Evolutionary conservation across 768 basidiomycete species (phyloP).

Genomic region (Leucocoprinus birnbaumii): DNA sequence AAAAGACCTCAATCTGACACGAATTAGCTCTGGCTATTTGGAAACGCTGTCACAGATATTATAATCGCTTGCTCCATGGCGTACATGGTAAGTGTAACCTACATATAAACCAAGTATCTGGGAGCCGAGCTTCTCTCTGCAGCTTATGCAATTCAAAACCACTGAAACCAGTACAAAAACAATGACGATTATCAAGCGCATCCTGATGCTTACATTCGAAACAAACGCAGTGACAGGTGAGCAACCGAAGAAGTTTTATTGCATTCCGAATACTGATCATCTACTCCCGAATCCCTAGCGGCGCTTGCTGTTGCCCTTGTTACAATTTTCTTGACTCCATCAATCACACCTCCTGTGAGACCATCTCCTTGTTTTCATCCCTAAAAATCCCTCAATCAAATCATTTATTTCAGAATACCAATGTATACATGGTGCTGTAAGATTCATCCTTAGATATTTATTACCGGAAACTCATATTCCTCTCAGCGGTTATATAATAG

Average conservation of each 20-base stretch:
- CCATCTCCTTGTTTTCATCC: not conserved
- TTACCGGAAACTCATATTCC: not conserved
- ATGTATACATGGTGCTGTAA: too few species aligned
- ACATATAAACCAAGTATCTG: not conserved
- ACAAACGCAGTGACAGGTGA: conserved; percentile 2
- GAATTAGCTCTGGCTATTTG: not conserved
- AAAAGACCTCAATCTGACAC: not conserved
- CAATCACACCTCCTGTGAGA: conserved; percentile 5
- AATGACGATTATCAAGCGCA: not conserved
- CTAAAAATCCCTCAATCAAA: not conserved
- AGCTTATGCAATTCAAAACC: not conserved
- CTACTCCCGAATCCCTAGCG: too few species aligned
- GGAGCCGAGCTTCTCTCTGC: not conserved
- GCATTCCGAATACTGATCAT: too few species aligned
- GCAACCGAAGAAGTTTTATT: too few species aligned
- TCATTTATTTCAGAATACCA: too few species aligned
- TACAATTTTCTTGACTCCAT: not conserved
- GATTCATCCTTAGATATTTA: too few species aligned
- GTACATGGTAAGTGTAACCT: not conserved
- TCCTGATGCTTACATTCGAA: not conserved
- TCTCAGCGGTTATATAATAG: conserved; percentile 2
- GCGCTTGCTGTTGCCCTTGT: conserved; percentile 1
- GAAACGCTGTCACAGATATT: not conserved
- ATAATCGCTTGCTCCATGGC: conserved; percentile 4
- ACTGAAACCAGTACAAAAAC: not conserved